Evolutionary conservation across 441 rosid species (phyloP).

Genomic region (Lepidium campestre): DNA sequence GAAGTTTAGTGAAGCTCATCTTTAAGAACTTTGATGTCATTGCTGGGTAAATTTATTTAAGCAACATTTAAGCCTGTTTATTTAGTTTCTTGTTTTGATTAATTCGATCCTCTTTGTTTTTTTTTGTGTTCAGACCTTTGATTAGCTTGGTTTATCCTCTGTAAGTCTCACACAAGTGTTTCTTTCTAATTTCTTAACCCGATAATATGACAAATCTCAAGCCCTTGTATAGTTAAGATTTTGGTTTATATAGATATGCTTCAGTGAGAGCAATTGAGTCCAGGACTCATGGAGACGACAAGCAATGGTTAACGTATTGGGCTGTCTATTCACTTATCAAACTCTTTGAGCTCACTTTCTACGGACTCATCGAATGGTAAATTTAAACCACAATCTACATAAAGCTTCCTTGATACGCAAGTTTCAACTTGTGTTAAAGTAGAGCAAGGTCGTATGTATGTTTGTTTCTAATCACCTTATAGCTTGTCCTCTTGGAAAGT

Average conservation of each 20-base stretch:
- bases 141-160: slow-evolving; percentile 86
- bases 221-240: background rate
- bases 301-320: slow-evolving; percentile 97
- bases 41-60: slow-evolving; percentile 48
- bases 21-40: slow-evolving; percentile 79
- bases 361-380: slow-evolving; percentile 70
- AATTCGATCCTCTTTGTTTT: background rate
- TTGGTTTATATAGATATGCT: slow-evolving; percentile 52
- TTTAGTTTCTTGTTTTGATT: background rate
- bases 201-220: background rate
- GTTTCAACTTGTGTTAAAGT: background rate
- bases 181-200: no score
- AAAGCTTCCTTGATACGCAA: background rate
- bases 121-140: slow-evolving; percentile 63
- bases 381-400: background rate
- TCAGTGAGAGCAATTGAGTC: slow-evolving; percentile 88
- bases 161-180: slow-evolving; percentile 40
- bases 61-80: background rate
- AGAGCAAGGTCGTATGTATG: background rate
- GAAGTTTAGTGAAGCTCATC: slow-evolving; percentile 59
- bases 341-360: slow-evolving; percentile 81
- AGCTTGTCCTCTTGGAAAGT: background rate
- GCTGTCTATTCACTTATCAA: slow-evolving; percentile 83
- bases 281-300: slow-evolving; percentile 65
- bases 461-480: background rate